Conservation (phyloP, 805 yeast genomes). For the Spathaspora passalidarum region DNA sequence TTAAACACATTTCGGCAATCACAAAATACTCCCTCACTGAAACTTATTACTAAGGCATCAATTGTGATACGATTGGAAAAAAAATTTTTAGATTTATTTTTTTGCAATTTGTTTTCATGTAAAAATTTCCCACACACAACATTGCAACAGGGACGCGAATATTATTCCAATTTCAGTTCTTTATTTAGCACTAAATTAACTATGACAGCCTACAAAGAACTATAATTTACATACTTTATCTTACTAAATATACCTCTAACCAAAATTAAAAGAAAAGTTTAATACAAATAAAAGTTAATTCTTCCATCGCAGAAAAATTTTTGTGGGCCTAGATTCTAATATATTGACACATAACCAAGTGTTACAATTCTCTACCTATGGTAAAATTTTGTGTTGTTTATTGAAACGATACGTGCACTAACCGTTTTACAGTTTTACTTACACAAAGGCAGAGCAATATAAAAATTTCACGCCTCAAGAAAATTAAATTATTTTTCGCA, state of each 20-base stretch:
- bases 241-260: too few species aligned
- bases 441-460: background rate
- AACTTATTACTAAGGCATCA: background rate
- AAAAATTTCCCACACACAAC: background rate
- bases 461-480: background rate
- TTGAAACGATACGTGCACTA: background rate
- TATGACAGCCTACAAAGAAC: too few species aligned
- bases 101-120: background rate
- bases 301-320: background rate
- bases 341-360: background rate
- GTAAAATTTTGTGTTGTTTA: background rate
- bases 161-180: background rate
- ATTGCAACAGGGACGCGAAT: background rate
- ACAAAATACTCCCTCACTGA: background rate
- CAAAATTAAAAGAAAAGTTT: background rate
- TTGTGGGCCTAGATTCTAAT: background rate
- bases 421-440: background rate
- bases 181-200: background rate
- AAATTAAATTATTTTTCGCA: background rate
- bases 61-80: background rate
- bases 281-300: background rate
- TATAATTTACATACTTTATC: too few species aligned
- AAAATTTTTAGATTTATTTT: background rate
- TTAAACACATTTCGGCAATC: background rate
- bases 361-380: background rate